Base-by-base conservation (phyloP, 83 land plant species). In the Picea abies region DNA sequence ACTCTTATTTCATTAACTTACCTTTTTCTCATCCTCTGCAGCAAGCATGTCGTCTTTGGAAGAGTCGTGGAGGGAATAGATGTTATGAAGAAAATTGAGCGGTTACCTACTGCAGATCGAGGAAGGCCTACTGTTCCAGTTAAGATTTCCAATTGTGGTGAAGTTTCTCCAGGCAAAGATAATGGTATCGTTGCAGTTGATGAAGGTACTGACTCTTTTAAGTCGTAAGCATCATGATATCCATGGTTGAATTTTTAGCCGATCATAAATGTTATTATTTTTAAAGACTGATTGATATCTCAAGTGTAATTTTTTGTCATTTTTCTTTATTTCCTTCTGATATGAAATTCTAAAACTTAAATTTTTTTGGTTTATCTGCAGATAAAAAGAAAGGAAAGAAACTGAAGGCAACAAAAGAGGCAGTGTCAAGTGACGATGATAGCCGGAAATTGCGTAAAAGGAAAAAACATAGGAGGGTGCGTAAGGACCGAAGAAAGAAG, bases 1-100 rank as follows among this genome's bases (percentile, higher is more conserved):
- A 52, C 56, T 68, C 35, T 25, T 19, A 49, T 75, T 66, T 4
- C 26, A 75, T 12, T 56, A 72, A 62, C 22, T 60, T 84, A 5
- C 64, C 32, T 70, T 86, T 20, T 73, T 62, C 23, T 19, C 16
- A 66, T 22, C 83, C 32, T 78, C 60, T 88, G 70, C 95, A 98
- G 99, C 88, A 98, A 94, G 90, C 93, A 91, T 85, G 95, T 96
- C 65, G 98, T 98, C 3, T 96, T 98, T 88, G 99, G 99, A 7
- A 94, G 93, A 89, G 98, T 98, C 16, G 91, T 94, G 22, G 88
- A 92, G 15, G 99, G 99, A 25, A 63, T 88, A 67, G 95, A 94
- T 70, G 86, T 91, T 12, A 58, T 98, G 84, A 89, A 87, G 84
- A 92, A 87, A 77, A 94, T 98, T 68, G 99, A 98, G 84, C 79